phyloP scores from a whole-genome alignment of 1,284 basidiomycete species.

The Ceratobasidium sp. region DNA sequence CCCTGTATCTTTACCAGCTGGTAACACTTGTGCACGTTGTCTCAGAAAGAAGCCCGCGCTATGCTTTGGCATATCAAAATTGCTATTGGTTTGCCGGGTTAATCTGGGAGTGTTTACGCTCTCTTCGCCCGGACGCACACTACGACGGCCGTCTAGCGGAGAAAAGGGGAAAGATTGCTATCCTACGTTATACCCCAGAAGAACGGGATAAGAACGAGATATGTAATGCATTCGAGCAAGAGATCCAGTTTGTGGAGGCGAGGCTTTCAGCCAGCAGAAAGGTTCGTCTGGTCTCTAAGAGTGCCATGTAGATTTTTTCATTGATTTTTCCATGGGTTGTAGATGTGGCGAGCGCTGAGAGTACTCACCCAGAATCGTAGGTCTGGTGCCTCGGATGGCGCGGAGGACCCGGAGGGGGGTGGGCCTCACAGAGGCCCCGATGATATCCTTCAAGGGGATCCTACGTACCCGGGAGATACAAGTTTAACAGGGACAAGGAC shows the following conservation, averaged over 20 bases:
- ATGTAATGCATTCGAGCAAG: background rate
- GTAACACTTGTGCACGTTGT: background rate
- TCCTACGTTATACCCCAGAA: background rate
- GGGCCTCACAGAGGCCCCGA: too few relatives aligned
- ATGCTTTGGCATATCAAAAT: background rate
- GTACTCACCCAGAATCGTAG: too few relatives aligned
- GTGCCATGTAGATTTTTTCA: too few relatives aligned
- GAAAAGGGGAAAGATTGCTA: constrained; percentile 2
- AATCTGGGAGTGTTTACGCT: constrained; percentile 15
- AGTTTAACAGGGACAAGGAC: too few relatives aligned
- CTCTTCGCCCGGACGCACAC: background rate
- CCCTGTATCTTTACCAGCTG: constrained; percentile 6
- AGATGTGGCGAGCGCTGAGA: too few relatives aligned
- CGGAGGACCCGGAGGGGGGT: too few relatives aligned
- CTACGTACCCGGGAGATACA: too few relatives aligned
- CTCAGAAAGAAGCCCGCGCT: background rate
- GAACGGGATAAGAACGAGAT: background rate
- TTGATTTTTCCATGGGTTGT: too few relatives aligned
- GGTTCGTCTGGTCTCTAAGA: too few relatives aligned
- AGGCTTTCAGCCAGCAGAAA: too few relatives aligned
- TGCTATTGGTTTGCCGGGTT: constrained; percentile 24
- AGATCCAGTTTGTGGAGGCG: background rate
- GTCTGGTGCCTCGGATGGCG: too few relatives aligned
- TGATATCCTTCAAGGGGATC: too few relatives aligned
- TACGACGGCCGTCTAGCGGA: background rate